These are phyloP conservation scores for Monosporascus sp. DNA, from an alignment of 2,329 filamentous ascomycete genomes.

Conservation along the genomic window DNA sequence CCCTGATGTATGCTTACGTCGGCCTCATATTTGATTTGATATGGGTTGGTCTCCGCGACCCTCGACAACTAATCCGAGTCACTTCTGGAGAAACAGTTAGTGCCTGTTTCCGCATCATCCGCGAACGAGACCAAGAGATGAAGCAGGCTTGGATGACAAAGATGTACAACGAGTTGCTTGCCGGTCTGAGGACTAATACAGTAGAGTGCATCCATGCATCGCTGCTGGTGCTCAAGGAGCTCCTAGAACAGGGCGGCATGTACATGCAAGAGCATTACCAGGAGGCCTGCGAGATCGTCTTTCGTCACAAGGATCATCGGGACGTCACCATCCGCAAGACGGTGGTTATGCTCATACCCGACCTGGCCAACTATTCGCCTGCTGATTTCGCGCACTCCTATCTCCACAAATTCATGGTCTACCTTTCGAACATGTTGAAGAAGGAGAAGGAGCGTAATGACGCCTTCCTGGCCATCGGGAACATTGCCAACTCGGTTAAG, in stretches of 20 bases:
- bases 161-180: constrained; percentile 80
- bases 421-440: constrained; percentile 88
- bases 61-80: constrained; percentile 83
- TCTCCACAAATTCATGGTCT: constrained; percentile 95
- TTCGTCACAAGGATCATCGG: constrained; percentile 87
- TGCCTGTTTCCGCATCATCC: constrained; percentile 92
- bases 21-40: constrained; percentile 93
- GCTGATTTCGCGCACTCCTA: constrained; percentile 83
- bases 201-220: constrained; percentile 93
- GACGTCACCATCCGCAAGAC: constrained; percentile 85
- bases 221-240: constrained; percentile 83
- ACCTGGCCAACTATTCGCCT: constrained; percentile 87
- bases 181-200: constrained; percentile 73
- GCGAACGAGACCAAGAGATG: constrained; percentile 83
- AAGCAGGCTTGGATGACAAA: constrained; percentile 84
- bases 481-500: constrained; percentile 93
- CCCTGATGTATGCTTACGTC: constrained; percentile 91
- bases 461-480: constrained; percentile 91
- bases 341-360: constrained; percentile 85
- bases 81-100: constrained; percentile 91
- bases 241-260: constrained; percentile 94
- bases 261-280: constrained; percentile 97
- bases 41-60: constrained; percentile 88
- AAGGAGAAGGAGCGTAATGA: constrained; percentile 92
- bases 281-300: constrained; percentile 87